Evolutionary conservation across 2,329 filamentous ascomycete species (phyloP).

Genomic region (Pseudopyrenochaeta lycopersici): DNA sequence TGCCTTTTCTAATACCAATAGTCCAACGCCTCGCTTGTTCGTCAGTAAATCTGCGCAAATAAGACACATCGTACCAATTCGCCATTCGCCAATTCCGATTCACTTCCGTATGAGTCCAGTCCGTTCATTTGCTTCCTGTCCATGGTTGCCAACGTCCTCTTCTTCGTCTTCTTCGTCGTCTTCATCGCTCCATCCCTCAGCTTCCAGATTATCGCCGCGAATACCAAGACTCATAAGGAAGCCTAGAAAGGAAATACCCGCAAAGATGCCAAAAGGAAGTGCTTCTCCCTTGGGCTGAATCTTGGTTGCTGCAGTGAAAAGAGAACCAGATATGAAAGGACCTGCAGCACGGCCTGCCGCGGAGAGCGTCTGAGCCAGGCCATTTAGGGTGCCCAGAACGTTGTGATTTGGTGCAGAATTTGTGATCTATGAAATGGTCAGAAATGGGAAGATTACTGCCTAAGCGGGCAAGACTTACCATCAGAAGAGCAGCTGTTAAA

Average conservation of each 20-base stretch:
- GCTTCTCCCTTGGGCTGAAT: constrained; percentile 83
- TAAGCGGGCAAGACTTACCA: constrained; percentile 65
- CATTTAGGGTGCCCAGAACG: constrained; percentile 89
- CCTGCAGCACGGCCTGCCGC: constrained; percentile 89
- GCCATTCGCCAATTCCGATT: background rate
- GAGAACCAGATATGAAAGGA: constrained; percentile 84
- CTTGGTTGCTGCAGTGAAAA: constrained; percentile 81
- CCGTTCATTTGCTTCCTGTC: constrained; percentile 32
- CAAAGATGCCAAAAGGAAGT: constrained; percentile 87
- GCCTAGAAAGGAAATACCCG: constrained; percentile 80
- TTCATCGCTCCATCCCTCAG: constrained; percentile 62
- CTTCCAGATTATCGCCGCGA: constrained; percentile 67
- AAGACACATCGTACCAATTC: constrained; percentile 2
- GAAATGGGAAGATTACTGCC: constrained; percentile 1
- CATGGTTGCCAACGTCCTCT: constrained; percentile 26
- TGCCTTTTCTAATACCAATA: background rate
- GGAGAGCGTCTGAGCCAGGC: constrained; percentile 90
- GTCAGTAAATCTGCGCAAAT: constrained; percentile 13
- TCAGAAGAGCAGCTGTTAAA: constrained; percentile 83
- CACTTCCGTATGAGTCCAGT: constrained; percentile 43
- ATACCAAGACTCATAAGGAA: constrained; percentile 84
- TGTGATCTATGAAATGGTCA: constrained; percentile 71
- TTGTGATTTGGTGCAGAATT: constrained; percentile 89
- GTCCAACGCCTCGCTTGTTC: constrained; percentile 22
- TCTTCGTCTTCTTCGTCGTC: constrained; percentile 42